phyloP scores from a whole-genome alignment of 306 rosid species.

The Trichosanthes truncata region DNA sequence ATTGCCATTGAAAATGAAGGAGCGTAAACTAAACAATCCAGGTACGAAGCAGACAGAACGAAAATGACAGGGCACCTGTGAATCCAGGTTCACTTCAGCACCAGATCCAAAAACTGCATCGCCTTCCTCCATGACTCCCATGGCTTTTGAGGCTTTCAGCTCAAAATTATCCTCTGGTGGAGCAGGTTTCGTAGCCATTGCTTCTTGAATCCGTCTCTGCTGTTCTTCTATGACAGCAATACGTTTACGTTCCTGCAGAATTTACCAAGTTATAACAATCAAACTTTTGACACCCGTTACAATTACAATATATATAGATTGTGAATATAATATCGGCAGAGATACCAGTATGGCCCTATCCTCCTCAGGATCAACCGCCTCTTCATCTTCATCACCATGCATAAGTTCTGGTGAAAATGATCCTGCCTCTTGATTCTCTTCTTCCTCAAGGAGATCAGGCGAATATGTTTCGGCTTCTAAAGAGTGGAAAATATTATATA shows the following conservation, averaged over 20 bases:
- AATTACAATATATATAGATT: neutral
- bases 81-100: conserved; percentile 87
- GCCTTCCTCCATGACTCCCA: conserved; percentile 97
- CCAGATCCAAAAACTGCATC: conserved; percentile 88
- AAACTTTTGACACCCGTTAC: neutral
- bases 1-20: neutral
- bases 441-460: conserved; percentile 56
- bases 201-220: conserved; percentile 67
- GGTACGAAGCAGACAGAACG: neutral
- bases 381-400: conserved; percentile 79
- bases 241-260: conserved; percentile 64
- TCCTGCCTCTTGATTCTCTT: conserved; percentile 45
- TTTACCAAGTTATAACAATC: conserved; percentile 5
- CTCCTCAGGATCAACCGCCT: conserved; percentile 87
- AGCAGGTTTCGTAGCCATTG: conserved; percentile 69
- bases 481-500: neutral
- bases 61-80: conserved; percentile 48
- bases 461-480: conserved; percentile 53
- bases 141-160: conserved; percentile 77
- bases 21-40: neutral
- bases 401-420: conserved; percentile 81
- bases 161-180: conserved; percentile 78
- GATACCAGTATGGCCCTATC: conserved; percentile 70
- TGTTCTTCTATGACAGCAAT: conserved; percentile 66
- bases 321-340: neutral